Conservation (phyloP, 148 eudicot genomes). For the Vaccinium myrtillus region DNA sequence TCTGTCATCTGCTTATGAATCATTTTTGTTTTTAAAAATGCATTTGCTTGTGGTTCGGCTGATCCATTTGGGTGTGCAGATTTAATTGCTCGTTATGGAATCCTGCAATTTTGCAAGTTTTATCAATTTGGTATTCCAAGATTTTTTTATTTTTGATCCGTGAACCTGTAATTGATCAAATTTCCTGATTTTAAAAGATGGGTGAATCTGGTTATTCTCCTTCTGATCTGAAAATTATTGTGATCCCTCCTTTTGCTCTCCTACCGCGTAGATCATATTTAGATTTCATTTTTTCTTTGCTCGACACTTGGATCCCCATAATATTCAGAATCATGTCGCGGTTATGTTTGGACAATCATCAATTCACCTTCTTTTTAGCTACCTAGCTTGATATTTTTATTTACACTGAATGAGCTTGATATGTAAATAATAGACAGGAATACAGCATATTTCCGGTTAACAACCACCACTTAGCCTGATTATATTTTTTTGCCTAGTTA, state of each 20-base stretch:
- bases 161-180: background rate
- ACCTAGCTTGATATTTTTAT: background rate
- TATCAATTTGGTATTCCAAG: background rate
- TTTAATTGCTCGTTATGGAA: background rate
- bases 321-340: background rate
- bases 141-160: background rate
- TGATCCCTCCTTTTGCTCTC: background rate
- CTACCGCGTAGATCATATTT: background rate
- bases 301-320: background rate
- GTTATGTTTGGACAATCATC: background rate
- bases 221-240: no score
- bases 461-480: background rate
- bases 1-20: no score
- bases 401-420: background rate
- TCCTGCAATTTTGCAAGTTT: background rate
- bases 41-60: background rate
- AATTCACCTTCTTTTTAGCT: background rate
- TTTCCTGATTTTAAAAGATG: background rate
- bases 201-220: background rate
- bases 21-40: no score
- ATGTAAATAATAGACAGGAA: background rate
- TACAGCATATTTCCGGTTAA: background rate
- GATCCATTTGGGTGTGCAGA: slow-evolving; percentile 2
- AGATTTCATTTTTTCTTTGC: background rate
- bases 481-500: background rate